Conservation (phyloP, 2,329 filamentous ascomycete species). For the Penicillium janthinellum region DNA sequence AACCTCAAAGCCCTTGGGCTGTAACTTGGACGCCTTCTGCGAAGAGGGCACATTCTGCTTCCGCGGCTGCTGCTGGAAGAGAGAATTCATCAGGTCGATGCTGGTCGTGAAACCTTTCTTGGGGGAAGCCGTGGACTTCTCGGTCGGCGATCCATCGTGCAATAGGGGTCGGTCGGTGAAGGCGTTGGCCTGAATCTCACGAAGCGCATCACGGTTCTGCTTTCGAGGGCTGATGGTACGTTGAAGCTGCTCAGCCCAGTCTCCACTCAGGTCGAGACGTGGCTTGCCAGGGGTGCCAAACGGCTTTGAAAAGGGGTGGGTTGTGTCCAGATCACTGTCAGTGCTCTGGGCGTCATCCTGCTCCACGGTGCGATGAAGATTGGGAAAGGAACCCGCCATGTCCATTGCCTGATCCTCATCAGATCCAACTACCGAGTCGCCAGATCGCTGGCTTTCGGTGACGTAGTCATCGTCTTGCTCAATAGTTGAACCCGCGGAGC, state of each 20-base stretch:
- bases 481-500: conserved; percentile 80
- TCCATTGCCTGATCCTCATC: conserved; percentile 76
- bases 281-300: conserved; percentile 57
- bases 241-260: conserved; percentile 92
- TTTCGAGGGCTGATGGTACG: conserved; percentile 94
- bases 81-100: conserved; percentile 94
- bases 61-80: conserved; percentile 73
- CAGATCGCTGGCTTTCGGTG: conserved; percentile 55
- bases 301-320: conserved; percentile 34
- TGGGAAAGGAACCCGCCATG: conserved; percentile 76
- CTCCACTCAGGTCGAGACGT: conserved; percentile 64
- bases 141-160: conserved; percentile 36
- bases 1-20: conserved; percentile 80
- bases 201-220: conserved; percentile 75
- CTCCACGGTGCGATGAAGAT: conserved; percentile 76
- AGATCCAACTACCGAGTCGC: conserved; percentile 64
- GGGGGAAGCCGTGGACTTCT: conserved; percentile 23
- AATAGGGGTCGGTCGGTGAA: conserved; percentile 52
- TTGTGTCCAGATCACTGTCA: conserved; percentile 52
- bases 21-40: conserved; percentile 58
- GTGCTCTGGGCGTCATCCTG: conserved; percentile 57
- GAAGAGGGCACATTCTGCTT: conserved; percentile 49
- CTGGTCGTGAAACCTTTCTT: conserved; percentile 76
- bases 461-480: conserved; percentile 56
- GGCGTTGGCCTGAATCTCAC: conserved; percentile 63